These are phyloP conservation scores for Malus hybrid DNA, from an alignment of 331 rosid genomes.

Conservation along the genomic window DNA sequence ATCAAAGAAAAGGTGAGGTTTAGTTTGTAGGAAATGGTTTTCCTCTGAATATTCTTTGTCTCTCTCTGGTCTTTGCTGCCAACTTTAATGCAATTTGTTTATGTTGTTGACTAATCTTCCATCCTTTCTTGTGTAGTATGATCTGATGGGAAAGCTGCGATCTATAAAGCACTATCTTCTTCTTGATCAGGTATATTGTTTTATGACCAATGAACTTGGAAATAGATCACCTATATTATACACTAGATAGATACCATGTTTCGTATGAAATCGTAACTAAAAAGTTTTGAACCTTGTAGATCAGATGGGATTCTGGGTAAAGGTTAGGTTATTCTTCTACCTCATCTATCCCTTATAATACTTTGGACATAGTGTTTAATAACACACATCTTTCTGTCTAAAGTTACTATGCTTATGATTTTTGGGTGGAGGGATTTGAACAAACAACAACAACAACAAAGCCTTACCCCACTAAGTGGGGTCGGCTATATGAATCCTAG, in stretches of 20 bases:
- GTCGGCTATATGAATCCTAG: no score
- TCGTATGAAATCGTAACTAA: not conserved
- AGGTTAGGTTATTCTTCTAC: not conserved
- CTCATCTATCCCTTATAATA: not conserved
- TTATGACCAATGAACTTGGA: not conserved
- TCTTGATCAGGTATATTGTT: slow-evolving; percentile 80
- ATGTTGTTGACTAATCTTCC: slow-evolving; percentile 5
- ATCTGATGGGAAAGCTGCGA: slow-evolving; percentile 76
- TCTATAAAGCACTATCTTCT: slow-evolving; percentile 96
- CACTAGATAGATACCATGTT: not conserved
- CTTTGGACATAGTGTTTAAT: not conserved
- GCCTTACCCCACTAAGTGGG: no score
- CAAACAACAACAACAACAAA: no score
- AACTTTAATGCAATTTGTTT: slow-evolving; percentile 5
- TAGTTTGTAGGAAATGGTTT: slow-evolving; percentile 1
- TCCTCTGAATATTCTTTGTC: not conserved
- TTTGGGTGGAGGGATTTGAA: not conserved
- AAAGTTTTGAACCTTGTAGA: not conserved
- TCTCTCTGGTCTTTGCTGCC: slow-evolving; percentile 3
- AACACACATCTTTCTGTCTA: not conserved
- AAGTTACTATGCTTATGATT: not conserved
- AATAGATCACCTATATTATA: not conserved
- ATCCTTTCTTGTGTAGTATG: slow-evolving; percentile 49
- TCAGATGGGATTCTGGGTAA: not conserved
- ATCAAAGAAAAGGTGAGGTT: slow-evolving; percentile 78